Conservation (phyloP, 108 stramenopile species). For the Nitzschia sp. region DNA sequence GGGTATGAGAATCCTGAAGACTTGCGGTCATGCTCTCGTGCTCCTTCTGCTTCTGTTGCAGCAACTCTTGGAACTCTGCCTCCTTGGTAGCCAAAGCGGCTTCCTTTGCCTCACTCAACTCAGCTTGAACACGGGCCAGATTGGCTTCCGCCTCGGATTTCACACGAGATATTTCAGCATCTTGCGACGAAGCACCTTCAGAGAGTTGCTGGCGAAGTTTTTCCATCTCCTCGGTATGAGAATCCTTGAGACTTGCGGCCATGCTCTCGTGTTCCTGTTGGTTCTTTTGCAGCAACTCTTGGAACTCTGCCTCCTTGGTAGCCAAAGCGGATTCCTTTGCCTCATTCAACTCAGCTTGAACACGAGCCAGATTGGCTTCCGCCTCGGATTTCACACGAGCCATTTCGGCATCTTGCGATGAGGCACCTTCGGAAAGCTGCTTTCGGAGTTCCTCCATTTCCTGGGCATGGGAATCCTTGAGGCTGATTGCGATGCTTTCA, state of each 20-base stretch:
- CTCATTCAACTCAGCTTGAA: neutral
- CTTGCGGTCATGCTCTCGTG: neutral
- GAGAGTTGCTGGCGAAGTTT: slow-evolving; percentile 12
- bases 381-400: neutral
- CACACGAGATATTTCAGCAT: neutral
- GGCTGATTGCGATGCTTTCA: slow-evolving; percentile 9
- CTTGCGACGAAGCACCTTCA: neutral
- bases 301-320: neutral
- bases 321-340: slow-evolving; percentile 8
- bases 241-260: neutral
- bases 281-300: slow-evolving; percentile 18
- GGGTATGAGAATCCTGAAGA: slow-evolving; percentile 3
- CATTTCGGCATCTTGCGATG: neutral
- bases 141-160: neutral
- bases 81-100: neutral
- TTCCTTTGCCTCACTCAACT: neutral
- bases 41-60: neutral
- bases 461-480: slow-evolving; percentile 10
- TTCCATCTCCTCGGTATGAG: slow-evolving; percentile 34
- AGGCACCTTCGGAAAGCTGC: slow-evolving; percentile 1
- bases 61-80: neutral
- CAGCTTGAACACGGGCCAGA: neutral
- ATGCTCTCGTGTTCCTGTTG: slow-evolving; percentile 28
- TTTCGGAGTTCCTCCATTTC: slow-evolving; percentile 16
- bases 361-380: neutral